Percentiles rank a stretch among this genome's conserved stretches.
Evolutionary conservation across 306 rosid genomes (phyloP).

Genomic region (Fragaria nilgerrensis): DNA sequence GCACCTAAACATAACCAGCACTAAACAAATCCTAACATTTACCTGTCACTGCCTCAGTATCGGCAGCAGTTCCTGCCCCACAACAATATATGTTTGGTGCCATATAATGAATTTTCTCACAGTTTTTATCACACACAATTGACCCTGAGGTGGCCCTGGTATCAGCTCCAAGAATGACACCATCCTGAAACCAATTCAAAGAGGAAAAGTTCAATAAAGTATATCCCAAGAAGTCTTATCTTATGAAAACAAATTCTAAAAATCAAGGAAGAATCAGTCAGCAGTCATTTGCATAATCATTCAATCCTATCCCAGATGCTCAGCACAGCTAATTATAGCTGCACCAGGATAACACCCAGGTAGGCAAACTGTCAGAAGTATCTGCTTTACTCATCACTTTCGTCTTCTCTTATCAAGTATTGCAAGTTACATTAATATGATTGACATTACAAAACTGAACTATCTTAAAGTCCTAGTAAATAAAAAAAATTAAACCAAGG

Average conservation of each 20-base stretch:
- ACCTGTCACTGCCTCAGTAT: constrained; percentile 96
- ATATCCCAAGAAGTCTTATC: not conserved
- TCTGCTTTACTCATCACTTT: constrained; percentile 51
- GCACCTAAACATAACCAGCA: not conserved
- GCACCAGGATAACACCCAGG: constrained; percentile 48
- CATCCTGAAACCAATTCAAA: constrained; percentile 50
- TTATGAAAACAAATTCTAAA: not conserved
- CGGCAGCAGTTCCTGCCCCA: constrained; percentile 99
- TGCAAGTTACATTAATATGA: constrained; percentile 3
- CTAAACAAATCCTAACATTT: not conserved
- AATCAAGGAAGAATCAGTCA: constrained; percentile 41
- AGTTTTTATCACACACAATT: not conserved
- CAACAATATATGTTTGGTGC: constrained; percentile 97
- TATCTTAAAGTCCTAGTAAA: not conserved
- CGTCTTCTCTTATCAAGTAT: constrained; percentile 35
- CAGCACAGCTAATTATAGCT: constrained; percentile 39
- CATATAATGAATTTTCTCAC: constrained; percentile 81
- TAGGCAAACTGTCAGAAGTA: constrained; percentile 44
- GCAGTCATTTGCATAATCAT: constrained; percentile 35
- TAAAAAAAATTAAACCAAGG: not conserved
- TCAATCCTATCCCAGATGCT: constrained; percentile 33
- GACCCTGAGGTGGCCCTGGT: constrained; percentile 8
- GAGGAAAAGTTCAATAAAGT: not conserved
- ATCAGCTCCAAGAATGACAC: constrained; percentile 90
- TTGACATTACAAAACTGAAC: not conserved